Percentiles rank a stretch among this genome's conserved stretches.
Evolutionary conservation across 2,329 filamentous ascomycete genomes (phyloP).

Genomic region (Arthrobotrys sinensis): DNA sequence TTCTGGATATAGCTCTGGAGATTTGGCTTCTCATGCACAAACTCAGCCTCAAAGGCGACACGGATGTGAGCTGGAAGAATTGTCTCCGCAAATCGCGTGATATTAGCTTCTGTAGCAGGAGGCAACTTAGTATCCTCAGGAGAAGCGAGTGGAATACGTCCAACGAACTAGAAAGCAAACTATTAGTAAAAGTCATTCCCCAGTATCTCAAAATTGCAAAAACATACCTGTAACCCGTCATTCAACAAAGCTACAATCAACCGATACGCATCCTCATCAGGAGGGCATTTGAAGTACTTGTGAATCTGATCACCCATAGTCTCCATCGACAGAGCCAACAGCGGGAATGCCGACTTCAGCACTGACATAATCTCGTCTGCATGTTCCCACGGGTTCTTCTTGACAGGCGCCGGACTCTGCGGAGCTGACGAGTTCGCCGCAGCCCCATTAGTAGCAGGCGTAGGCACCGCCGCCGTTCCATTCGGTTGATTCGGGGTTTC

Average conservation of each 20-base stretch:
- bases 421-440: slow-evolving; percentile 65
- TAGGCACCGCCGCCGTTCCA: slow-evolving; percentile 14
- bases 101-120: slow-evolving; percentile 91
- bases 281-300: slow-evolving; percentile 99
- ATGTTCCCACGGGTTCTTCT: slow-evolving; percentile 94
- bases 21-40: slow-evolving; percentile 93
- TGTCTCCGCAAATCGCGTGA: slow-evolving; percentile 95
- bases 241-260: slow-evolving; percentile 98
- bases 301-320: slow-evolving; percentile 99
- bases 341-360: slow-evolving; percentile 95
- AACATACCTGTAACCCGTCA: slow-evolving; percentile 78
- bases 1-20: slow-evolving; percentile 99
- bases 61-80: slow-evolving; percentile 95
- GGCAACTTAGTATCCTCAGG: slow-evolving; percentile 91
- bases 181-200: slow-evolving; percentile 13
- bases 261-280: slow-evolving; percentile 96
- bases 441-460: slow-evolving; percentile 53
- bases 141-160: slow-evolving; percentile 63
- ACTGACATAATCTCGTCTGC: slow-evolving; percentile 96
- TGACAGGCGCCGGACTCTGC: slow-evolving; percentile 63
- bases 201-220: not conserved
- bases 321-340: slow-evolving; percentile 97
- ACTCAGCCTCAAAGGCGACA: slow-evolving; percentile 97
- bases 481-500: slow-evolving; percentile 63
- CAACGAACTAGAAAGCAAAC: slow-evolving; percentile 61